These are phyloP conservation scores for Camellia japonica DNA, from an alignment of 148 eudicot genomes.

Conservation along the genomic window DNA sequence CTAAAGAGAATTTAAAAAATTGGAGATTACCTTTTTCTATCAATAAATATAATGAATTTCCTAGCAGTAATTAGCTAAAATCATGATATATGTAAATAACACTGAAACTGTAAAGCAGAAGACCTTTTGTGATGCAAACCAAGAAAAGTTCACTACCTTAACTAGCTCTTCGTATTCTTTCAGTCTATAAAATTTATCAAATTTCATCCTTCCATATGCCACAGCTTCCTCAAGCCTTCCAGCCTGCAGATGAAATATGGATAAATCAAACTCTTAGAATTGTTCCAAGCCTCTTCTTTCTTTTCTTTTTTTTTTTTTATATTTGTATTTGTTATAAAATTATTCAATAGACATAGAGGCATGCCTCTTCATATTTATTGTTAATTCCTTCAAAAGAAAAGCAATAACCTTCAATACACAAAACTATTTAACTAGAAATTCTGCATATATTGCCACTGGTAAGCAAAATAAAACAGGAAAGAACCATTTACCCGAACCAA, in stretches of 20 bases:
- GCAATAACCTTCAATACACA: neutral
- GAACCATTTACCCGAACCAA: slow-evolving; percentile 70
- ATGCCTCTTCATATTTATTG: neutral
- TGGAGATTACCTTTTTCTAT: neutral
- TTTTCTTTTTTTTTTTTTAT: neutral
- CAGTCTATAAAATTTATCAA: slow-evolving; percentile 47
- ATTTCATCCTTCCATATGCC: slow-evolving; percentile 56
- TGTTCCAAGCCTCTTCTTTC: slow-evolving; percentile 4
- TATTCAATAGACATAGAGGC: neutral
- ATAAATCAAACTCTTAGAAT: neutral
- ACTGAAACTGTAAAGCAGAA: neutral
- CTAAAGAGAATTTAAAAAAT: neutral
- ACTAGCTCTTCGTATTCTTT: slow-evolving; percentile 54
- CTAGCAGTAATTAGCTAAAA: neutral
- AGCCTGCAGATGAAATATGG: slow-evolving; percentile 41
- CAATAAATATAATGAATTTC: neutral
- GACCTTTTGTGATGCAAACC: slow-evolving; percentile 8
- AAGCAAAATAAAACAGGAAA: slow-evolving; percentile 14
- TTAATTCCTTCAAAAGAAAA: neutral
- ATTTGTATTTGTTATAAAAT: no score
- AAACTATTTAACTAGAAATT: neutral
- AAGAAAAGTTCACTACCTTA: slow-evolving; percentile 46
- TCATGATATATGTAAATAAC: neutral
- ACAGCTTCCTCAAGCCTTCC: slow-evolving; percentile 74
- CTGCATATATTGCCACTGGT: neutral